Evolutionary conservation across 257 asterid species (phyloP).

Genomic region (Eustoma russellianum): DNA sequence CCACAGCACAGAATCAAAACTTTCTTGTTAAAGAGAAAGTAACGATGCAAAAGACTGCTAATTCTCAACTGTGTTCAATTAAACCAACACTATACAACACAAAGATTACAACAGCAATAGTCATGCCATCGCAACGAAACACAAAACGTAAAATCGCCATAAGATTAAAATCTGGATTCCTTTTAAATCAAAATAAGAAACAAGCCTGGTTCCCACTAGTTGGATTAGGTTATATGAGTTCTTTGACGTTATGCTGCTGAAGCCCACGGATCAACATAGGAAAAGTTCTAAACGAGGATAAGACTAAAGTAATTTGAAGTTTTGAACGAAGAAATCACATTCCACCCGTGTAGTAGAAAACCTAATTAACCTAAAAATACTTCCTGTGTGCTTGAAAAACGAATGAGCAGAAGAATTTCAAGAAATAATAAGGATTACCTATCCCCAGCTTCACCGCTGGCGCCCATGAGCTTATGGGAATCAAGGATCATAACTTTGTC

Average conservation of each 20-base stretch:
- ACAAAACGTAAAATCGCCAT: no score
- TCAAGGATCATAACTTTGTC: constrained; percentile 91
- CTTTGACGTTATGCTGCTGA: no score
- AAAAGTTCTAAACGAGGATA: no score
- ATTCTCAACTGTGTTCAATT: not conserved
- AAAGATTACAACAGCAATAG: not conserved
- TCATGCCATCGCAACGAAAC: not conserved
- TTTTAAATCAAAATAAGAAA: not conserved
- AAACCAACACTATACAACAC: not conserved
- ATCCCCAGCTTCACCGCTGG: constrained; percentile 96
- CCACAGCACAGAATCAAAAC: constrained; percentile 1
- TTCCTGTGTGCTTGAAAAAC: not conserved
- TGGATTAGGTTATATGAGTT: no score
- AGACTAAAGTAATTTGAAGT: no score
- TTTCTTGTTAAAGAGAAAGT: not conserved
- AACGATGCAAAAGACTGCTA: not conserved
- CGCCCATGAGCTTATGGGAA: constrained; percentile 95
- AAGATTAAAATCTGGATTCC: not conserved
- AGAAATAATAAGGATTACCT: constrained; percentile 30
- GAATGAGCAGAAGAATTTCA: not conserved
- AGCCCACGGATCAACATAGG: not conserved
- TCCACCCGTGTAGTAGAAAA: no score
- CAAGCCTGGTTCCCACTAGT: not conserved
- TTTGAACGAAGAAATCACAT: not conserved
- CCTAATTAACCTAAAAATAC: no score